Percentiles rank a stretch among this genome's conserved stretches.
Conservation (phyloP, 1,284 basidiomycete species). For the Phlebopus sp. region DNA sequence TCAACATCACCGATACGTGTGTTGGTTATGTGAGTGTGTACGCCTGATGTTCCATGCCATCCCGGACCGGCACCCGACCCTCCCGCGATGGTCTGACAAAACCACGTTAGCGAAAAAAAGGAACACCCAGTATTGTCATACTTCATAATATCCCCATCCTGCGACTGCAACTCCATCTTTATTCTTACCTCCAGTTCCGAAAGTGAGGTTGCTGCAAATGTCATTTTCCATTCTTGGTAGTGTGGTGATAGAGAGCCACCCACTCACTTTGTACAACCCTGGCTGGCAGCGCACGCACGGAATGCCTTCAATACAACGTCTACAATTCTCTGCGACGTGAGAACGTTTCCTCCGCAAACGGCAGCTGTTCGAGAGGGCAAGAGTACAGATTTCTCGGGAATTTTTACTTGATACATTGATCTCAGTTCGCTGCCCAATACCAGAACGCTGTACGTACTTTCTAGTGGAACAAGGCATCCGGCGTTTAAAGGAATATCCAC, state of each 20-base stretch:
- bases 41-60: slow-evolving; percentile 89
- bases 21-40: slow-evolving; percentile 92
- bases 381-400: slow-evolving; percentile 79
- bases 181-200: slow-evolving; percentile 86
- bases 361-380: slow-evolving; percentile 85
- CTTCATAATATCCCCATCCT: slow-evolving; percentile 97
- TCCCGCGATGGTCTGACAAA: slow-evolving; percentile 82
- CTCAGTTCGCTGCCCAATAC: slow-evolving; percentile 5
- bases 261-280: slow-evolving; percentile 87
- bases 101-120: slow-evolving; percentile 5
- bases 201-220: slow-evolving; percentile 77
- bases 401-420: slow-evolving; percentile 53
- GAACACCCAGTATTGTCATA: slow-evolving; percentile 20
- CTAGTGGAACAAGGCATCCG: slow-evolving; percentile 82
- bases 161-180: slow-evolving; percentile 70
- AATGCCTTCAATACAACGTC: slow-evolving; percentile 96
- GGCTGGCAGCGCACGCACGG: slow-evolving; percentile 88
- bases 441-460: slow-evolving; percentile 45
- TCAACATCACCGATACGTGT: slow-evolving; percentile 92
- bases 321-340: slow-evolving; percentile 91
- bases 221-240: slow-evolving; percentile 11
- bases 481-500: slow-evolving; percentile 93
- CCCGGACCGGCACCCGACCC: slow-evolving; percentile 88
- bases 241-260: not conserved
- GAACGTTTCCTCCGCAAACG: slow-evolving; percentile 91